Evolutionary conservation across 2,329 filamentous ascomycete genomes (phyloP).

Genomic region (Aspergillus pseudoviridinutans): DNA sequence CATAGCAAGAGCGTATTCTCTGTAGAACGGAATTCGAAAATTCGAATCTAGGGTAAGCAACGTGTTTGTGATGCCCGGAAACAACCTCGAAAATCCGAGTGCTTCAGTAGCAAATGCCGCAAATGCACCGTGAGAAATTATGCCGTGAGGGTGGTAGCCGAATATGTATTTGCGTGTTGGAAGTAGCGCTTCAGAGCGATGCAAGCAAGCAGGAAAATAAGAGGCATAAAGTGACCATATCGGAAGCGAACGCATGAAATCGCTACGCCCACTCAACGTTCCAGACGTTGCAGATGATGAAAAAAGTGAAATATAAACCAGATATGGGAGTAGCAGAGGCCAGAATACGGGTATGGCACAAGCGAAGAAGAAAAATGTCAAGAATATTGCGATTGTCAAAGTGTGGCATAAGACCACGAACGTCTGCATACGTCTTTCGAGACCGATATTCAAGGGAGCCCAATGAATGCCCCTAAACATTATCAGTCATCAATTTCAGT

Average conservation of each 20-base stretch:
- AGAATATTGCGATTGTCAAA: constrained; percentile 63
- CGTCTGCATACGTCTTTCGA: constrained; percentile 70
- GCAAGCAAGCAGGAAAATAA: constrained; percentile 86
- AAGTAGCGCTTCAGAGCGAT: constrained; percentile 76
- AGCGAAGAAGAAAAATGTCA: constrained; percentile 83
- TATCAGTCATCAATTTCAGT: constrained; percentile 21
- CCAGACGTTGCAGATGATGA: constrained; percentile 76
- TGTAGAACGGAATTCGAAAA: constrained; percentile 88
- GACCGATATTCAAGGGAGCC: constrained; percentile 72
- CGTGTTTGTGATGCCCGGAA: constrained; percentile 92
- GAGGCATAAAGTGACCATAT: constrained; percentile 87
- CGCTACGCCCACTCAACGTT: constrained; percentile 67
- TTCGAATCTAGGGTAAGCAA: constrained; percentile 92
- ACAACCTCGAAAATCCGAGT: constrained; percentile 78
- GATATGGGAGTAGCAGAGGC: constrained; percentile 73
- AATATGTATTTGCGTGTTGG: constrained; percentile 91
- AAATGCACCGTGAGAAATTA: constrained; percentile 95
- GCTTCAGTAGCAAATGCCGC: constrained; percentile 88
- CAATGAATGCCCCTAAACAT: constrained; percentile 61
- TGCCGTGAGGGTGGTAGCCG: constrained; percentile 95
- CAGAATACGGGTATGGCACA: constrained; percentile 89
- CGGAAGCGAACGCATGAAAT: constrained; percentile 66
- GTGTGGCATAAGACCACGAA: constrained; percentile 72
- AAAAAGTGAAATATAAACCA: constrained; percentile 72
- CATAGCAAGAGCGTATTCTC: constrained; percentile 88